Evolutionary conservation across 83 land plant species (phyloP).

Genomic region (Diphasiastrum complanatum): DNA sequence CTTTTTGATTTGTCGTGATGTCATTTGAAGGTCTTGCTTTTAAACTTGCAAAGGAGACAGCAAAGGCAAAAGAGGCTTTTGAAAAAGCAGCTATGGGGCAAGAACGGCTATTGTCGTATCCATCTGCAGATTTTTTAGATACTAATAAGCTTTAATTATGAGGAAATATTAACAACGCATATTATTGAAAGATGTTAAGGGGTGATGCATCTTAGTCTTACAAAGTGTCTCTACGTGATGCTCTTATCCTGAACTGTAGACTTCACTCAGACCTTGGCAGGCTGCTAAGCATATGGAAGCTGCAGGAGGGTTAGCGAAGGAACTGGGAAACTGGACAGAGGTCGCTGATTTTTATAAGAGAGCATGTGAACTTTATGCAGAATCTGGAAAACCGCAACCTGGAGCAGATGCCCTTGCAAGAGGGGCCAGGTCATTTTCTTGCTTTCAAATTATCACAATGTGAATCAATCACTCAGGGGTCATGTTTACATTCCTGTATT

Average conservation of each 20-base stretch:
- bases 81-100: slow-evolving; percentile 73
- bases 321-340: slow-evolving; percentile 57
- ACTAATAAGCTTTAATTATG: too few relatives aligned
- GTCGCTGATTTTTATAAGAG: slow-evolving; percentile 60
- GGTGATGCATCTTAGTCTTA: background rate
- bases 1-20: too few relatives aligned
- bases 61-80: slow-evolving; percentile 61
- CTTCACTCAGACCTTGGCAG: slow-evolving; percentile 74
- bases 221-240: background rate
- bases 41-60: slow-evolving; percentile 44
- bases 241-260: slow-evolving; percentile 18
- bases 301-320: slow-evolving; percentile 82
- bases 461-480: too few relatives aligned
- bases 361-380: slow-evolving; percentile 67
- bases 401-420: slow-evolving; percentile 90
- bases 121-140: slow-evolving; percentile 13
- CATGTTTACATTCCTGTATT: too few relatives aligned
- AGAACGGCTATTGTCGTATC: slow-evolving; percentile 80
- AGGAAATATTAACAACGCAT: too few relatives aligned
- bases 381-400: slow-evolving; percentile 85
- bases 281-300: slow-evolving; percentile 98
- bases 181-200: background rate
- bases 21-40: slow-evolving; percentile 40
- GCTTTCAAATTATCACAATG: slow-evolving; percentile 1
- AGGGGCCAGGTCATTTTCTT: slow-evolving; percentile 73